Base-by-base conservation (phyloP, 352 stramenopile species). In the Phytopythium cucurbitacearum region DNA sequence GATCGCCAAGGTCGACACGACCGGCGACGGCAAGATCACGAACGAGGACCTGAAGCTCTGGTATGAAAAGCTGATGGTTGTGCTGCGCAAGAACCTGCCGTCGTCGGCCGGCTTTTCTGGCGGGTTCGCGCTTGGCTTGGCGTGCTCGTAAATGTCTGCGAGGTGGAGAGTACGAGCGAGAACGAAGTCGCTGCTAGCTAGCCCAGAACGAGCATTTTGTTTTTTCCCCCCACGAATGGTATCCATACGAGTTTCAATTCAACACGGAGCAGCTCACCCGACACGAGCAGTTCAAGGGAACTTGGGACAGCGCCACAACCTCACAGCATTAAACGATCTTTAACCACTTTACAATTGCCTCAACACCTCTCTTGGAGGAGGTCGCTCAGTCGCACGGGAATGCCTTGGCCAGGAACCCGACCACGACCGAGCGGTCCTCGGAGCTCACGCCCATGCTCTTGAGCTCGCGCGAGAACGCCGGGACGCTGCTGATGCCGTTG, bases 11-110 rank as follows among this genome's bases (percentile, higher is more conserved):
- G 76, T 95, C 33, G 87, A 96, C 61, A 70, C 76, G 0, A 81
- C 95, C 60, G 75, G 77, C 54, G 85, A 96, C 48, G 85, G 83
- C 59, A 94, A 94, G 71, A 81, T 96, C 64, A 80, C 85, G 40
- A 80, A 76, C 59, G 64, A 87, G 38, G 87, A 96, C 59, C 56
- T 92, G 51, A 76, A 94, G 53, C 66, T 91, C 38, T 92, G 76
- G 69, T 80, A 87, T 60, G 53, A 80, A 32, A 80, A 84, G 42
- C 62, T 94, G 32, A 59, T 85, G 56, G 73, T 67, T 40, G 64
- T 89, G 49, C 73, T 95, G 57, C 82, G 91, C 63, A 71, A 82
- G 43, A 95, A 95, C 56, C 48, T 96, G 54, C 80, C 87, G 32
- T 93, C 87, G 49, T 94, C 85, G 0, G 75, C 70, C 11, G 85